Percentiles rank a stretch among this genome's conserved stretches.
Evolutionary conservation across 306 rosid genomes (phyloP).

Genomic region (Begonia fuchsioides): DNA sequence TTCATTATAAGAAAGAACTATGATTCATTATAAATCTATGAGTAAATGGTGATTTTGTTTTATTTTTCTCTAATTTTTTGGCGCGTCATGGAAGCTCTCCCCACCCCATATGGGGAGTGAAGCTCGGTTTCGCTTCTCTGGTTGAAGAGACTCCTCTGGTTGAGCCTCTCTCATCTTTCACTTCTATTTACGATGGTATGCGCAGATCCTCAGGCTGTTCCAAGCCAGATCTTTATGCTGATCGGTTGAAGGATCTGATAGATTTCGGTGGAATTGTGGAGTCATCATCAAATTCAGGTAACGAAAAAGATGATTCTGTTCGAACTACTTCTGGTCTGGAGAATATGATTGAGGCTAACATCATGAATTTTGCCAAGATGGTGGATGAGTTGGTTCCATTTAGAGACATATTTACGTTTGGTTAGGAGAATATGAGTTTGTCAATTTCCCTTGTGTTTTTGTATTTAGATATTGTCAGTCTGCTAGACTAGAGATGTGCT

Average conservation of each 20-base stretch:
- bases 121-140: conserved; percentile 45
- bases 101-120: conserved; percentile 43
- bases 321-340: neutral
- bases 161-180: conserved; percentile 24
- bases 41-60: neutral
- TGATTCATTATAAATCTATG: no score
- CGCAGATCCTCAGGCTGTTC: conserved; percentile 12
- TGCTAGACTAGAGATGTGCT: no score
- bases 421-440: conserved; percentile 31
- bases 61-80: neutral
- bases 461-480: no score
- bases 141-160: conserved; percentile 22
- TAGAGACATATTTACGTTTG: conserved; percentile 24
- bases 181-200: conserved; percentile 20
- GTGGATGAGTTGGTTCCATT: conserved; percentile 13
- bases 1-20: no score
- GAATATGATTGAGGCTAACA: conserved; percentile 17
- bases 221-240: conserved; percentile 31
- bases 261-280: conserved; percentile 17
- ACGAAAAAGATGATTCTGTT: conserved; percentile 5
- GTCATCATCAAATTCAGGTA: neutral
- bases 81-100: conserved; percentile 48
- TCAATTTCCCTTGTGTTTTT: no score
- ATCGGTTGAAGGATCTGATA: conserved; percentile 37
- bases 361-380: conserved; percentile 16